phyloP scores from a whole-genome alignment of 805 yeast genomes.

The Diddensiella transvaalensis region DNA sequence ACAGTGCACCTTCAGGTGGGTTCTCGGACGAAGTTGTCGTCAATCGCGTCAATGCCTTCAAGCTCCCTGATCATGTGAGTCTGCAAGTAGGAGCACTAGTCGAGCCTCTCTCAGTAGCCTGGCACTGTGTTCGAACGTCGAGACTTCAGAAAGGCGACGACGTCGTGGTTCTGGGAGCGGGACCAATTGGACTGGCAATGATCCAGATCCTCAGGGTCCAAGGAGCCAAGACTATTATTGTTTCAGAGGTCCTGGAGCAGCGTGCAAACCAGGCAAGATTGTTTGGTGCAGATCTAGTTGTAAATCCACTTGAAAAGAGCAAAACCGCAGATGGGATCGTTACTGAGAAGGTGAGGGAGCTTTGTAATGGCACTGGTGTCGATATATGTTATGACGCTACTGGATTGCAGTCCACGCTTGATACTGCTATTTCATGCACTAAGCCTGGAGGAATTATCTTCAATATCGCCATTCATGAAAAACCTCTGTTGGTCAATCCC shows the following conservation, averaged over 20 bases:
- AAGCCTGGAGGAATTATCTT: conserved; percentile 53
- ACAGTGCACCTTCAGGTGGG: conserved; percentile 57
- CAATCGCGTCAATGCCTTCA: conserved; percentile 38
- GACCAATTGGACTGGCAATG: conserved; percentile 51
- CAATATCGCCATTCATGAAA: conserved; percentile 62
- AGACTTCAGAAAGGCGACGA: conserved; percentile 33
- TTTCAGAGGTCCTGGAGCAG: conserved; percentile 47
- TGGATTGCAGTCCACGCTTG: conserved; percentile 52
- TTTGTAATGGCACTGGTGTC: conserved; percentile 45
- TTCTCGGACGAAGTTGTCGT: conserved; percentile 48
- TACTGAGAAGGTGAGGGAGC: not conserved
- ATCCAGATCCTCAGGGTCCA: conserved; percentile 51
- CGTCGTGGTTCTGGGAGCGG: conserved; percentile 50
- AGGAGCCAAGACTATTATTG: conserved; percentile 43
- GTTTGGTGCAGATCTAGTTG: conserved; percentile 1
- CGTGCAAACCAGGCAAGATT: conserved; percentile 39
- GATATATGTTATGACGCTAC: conserved; percentile 52
- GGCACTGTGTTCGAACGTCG: conserved; percentile 51
- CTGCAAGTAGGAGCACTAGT: conserved; percentile 48
- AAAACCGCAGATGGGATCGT: not conserved
- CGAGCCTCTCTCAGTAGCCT: conserved; percentile 58
- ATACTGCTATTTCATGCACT: conserved; percentile 47
- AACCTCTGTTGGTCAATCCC: conserved; percentile 47
- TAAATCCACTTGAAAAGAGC: not conserved
- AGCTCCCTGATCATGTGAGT: conserved; percentile 41